These are phyloP conservation scores for Cutaneotrichosporon sp. DNA, from an alignment of 1,284 basidiomycete species.

Conservation along the genomic window DNA sequence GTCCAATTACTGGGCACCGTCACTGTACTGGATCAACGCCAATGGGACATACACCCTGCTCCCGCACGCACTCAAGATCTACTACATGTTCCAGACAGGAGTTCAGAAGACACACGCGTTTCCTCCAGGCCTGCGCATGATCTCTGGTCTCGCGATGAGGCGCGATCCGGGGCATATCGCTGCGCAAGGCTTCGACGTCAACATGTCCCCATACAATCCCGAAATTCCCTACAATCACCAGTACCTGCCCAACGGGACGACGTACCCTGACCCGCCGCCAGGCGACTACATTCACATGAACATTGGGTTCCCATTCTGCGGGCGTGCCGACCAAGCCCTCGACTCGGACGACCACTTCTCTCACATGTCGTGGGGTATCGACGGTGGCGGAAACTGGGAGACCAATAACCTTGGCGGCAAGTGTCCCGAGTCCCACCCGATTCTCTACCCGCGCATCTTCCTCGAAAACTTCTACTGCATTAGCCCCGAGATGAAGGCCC, in stretches of 20 bases:
- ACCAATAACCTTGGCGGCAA: conserved; percentile 22
- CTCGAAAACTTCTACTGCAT: conserved; percentile 15
- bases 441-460: conserved; percentile 20
- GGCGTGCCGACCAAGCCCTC: conserved; percentile 33
- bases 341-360: conserved; percentile 45
- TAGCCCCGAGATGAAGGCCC: background rate
- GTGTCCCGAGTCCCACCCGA: conserved; percentile 23
- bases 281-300: conserved; percentile 17
- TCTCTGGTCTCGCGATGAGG: conserved; percentile 36
- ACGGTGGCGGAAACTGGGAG: conserved; percentile 15
- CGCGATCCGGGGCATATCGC: conserved; percentile 22
- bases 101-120: conserved; percentile 46
- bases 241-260: conserved; percentile 39
- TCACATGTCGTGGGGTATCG: conserved; percentile 54
- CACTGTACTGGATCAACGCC: conserved; percentile 23
- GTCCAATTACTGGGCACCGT: conserved; percentile 45
- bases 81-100: conserved; percentile 14
- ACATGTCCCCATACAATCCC: background rate
- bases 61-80: background rate
- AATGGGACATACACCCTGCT: conserved; percentile 17
- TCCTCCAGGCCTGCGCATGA: conserved; percentile 47
- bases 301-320: conserved; percentile 44
- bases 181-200: background rate
- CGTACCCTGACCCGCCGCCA: conserved; percentile 28
- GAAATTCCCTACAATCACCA: conserved; percentile 12